Evolutionary conservation across 768 basidiomycete genomes (phyloP), one percentile per base, ranked within the genome.

Genomic region (Collybiopsis confluens): DNA sequence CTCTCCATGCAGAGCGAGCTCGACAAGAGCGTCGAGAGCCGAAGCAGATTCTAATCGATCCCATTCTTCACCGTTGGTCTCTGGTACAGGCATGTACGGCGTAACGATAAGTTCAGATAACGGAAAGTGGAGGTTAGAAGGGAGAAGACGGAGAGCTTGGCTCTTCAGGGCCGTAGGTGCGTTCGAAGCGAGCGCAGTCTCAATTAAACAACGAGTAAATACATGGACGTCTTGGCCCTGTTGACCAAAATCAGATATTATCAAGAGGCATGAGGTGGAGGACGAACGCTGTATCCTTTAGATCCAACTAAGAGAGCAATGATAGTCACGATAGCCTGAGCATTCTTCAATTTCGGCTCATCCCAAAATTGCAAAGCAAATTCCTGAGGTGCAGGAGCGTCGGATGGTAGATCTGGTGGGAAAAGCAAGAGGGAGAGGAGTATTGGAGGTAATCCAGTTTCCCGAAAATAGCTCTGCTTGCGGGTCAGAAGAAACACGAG

Each of bases 321-420:
- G 55, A 97, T 82, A 18, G 85, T 85, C 2, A 98, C 73, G 7
- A 92, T 82, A n/a, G 93, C 70, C 0, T 80, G 76, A 1, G 86
- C 83, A 63, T 97, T 98, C 21, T 79, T 70, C n/a, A 79, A 70
- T 68, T 98, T 99, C 66, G 93, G 90, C 38, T 85, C 79, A 59
- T 95, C 92, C 97, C 97, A 99, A 68, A 93, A 93, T 65, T 99
- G 97, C 42, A 98, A 71, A 1, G 94, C 88, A 68, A 98, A 98
- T 58, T 91, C 88, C 65, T 97, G 91, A 1, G 86, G 89, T n/a
- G 80, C 78, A 4, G 73, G 62, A 51, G 81, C 78, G 52, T 79
- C 76, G 23, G 80, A 66, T 28, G 80, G 79, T 1, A 90, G 67
- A 43, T 74, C 78, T 26, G 82, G 77, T 27, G 87, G 89, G 67